Conservation (phyloP, 148 eudicot genomes). For the Vaccinium vitisidaea region DNA sequence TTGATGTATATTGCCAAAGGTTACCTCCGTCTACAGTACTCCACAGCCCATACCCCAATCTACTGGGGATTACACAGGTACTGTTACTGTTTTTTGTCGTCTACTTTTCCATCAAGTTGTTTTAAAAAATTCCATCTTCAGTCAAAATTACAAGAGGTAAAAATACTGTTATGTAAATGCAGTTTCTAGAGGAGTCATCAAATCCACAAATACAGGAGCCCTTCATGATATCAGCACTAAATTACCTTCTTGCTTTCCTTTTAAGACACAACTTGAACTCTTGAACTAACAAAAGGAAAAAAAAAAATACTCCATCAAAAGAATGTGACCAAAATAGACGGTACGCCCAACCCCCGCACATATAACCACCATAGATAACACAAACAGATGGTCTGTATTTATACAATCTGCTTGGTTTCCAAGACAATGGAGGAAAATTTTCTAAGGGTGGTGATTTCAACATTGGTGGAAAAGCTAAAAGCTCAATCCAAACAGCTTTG, state of each 20-base stretch:
- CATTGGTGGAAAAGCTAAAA: no score
- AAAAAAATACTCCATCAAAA: neutral
- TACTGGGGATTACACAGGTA: no score
- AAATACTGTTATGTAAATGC: neutral
- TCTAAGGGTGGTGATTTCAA: no score
- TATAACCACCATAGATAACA: neutral
- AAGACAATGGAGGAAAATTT: neutral
- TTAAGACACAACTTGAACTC: neutral
- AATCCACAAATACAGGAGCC: neutral
- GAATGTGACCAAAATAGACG: neutral
- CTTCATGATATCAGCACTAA: neutral
- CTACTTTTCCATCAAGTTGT: neutral
- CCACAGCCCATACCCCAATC: no score
- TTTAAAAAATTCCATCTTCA: neutral
- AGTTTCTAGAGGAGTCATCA: neutral
- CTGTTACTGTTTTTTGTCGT: neutral
- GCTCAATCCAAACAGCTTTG: no score
- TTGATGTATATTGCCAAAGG: no score
- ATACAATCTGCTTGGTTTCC: neutral
- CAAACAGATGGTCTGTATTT: neutral
- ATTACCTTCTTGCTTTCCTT: neutral
- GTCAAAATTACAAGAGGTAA: neutral
- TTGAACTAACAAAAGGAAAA: neutral
- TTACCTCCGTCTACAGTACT: no score
- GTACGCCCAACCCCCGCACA: neutral